Evolutionary conservation across 257 asterid genomes (phyloP), one percentile per base, ranked within the genome.

Genomic region (Misopates orontium): DNA sequence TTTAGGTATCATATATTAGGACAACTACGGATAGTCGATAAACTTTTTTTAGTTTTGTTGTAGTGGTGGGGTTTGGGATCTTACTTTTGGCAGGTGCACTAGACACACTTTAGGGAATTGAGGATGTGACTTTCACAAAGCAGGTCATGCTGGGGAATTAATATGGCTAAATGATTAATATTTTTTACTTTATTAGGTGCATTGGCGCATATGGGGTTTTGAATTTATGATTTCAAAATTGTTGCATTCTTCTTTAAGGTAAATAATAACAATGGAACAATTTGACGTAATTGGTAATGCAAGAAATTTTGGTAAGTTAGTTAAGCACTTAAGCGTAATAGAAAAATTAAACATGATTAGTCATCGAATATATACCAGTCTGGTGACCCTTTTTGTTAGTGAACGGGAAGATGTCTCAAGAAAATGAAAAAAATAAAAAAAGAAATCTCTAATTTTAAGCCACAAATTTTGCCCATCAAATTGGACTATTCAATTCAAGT

Each of bases 101-200:
- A 48, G 56, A 64, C 60, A 70, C 72, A 62, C 48, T 66, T 47
- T 54, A 55, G 50, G 60, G 56, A 17, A 67, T 49, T 25, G 17
- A 60, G 64, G 72, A 68, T 67, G 69, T 73, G 78, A 70, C 14
- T 42, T 58, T 28, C 66, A 74, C 58, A 66, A 71, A 60, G 65
- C 55, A 62, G 11, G 8, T 36, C 10, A 3, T 58, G 70, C 47
- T 50, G 25, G 25, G 16, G 53, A 23, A 55, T 47, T 52, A 78
- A 67, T 41, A 71, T 75, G 18, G 64, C 65, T 42, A 76, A n/a
- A 69, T 78, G 18, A 66, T 66, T 66, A 73, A 60, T 75, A 10
- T 36, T 56, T 70, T 32, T 65, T 54, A 72, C 85, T 83, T 77
- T 77, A 64, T 69, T 79, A 22, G 78, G 79, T 66, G 67, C 32